Evolutionary conservation across 805 yeast genomes (phyloP), one percentile per base, ranked within the genome.

Genomic region (Sugiyamaella boreocaroliniensis): DNA sequence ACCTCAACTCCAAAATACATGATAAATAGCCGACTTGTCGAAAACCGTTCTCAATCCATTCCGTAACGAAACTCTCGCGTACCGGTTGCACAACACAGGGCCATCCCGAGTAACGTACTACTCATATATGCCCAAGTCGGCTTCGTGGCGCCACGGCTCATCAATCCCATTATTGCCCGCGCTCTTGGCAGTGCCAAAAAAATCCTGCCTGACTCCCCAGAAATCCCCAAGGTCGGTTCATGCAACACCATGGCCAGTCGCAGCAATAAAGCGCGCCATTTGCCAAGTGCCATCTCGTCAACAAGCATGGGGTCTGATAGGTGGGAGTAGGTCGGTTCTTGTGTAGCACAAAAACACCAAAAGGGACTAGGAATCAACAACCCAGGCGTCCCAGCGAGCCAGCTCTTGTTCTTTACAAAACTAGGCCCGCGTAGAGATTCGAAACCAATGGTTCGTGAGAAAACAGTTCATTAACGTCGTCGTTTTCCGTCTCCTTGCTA

Each of bases 351-450:
- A 32, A 10, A 32, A 11, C 11, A 32, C n/a, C n/a, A 10, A 32
- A 9, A 32, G 37, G 37, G 37, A 32, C 37, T 32, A 32, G 37
- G 37, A 32, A 22, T 22, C 6, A 22, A 22, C 6, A 22, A 22
- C 26, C 26, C 26, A 22, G 37, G 37, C 37, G 37, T 32, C 37
- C 12, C 37, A 32, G 37, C n/a, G n/a, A 32, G 12, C 37, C 37
- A 32, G 12, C 37, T 11, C 11, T 12, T 18, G 26, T 15, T n/a
- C 37, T 9, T 45, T 41, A 55, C 53, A 55, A 40, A 15, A 52
- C 55, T 16, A 58, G 40, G 11, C 61, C 61, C 29, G 59, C 58
- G 47, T 57, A 58, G 51, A 57, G 45, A 48, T 57, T 57, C 50
- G 59, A 56, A 29, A 57, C 60, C 22, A 52, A 32, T 15, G 53